A percentile compares a stretch with the other conserved stretches of the same genome.
phyloP scores from a whole-genome alignment of 192 early-diverging fungal genomes.

The Thamnidium elegans region DNA sequence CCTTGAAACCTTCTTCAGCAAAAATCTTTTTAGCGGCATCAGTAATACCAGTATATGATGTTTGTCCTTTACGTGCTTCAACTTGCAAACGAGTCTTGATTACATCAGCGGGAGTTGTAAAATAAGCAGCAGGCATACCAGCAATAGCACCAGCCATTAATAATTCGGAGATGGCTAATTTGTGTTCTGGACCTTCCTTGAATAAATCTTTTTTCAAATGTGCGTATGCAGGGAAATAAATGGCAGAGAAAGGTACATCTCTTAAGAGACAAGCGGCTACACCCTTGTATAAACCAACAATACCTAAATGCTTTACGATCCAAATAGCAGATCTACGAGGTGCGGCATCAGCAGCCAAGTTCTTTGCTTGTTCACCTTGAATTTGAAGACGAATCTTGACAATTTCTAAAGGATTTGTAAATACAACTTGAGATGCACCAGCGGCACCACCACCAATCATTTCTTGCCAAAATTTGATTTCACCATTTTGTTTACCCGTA shows the following conservation, averaged over 20 bases:
- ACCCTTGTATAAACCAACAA: constrained; percentile 93
- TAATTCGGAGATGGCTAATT: constrained; percentile 62
- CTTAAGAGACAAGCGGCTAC: constrained; percentile 89
- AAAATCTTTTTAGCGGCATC: constrained; percentile 89
- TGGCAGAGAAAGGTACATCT: constrained; percentile 96
- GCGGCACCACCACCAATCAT: constrained; percentile 84
- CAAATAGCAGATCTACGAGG: constrained; percentile 74
- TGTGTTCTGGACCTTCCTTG: constrained; percentile 76
- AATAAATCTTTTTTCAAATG: constrained; percentile 94
- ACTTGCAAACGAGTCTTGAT: constrained; percentile 98
- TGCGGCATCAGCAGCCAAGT: constrained; percentile 22
- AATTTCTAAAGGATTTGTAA: constrained; percentile 97
- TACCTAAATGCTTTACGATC: constrained; percentile 87
- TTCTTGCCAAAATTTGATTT: constrained; percentile 76
- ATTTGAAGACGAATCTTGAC: constrained; percentile 97
- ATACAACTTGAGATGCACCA: constrained; percentile 85
- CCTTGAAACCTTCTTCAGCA: constrained; percentile 86
- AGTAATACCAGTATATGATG: constrained; percentile 77
- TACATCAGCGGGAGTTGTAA: constrained; percentile 96
- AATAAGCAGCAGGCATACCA: constrained; percentile 96
- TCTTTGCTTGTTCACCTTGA: constrained; percentile 72
- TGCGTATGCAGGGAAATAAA: constrained; percentile 97
- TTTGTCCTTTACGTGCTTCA: constrained; percentile 85
- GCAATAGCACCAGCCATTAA: constrained; percentile 89
- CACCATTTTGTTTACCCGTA: constrained; percentile 65